Evolutionary conservation across 441 rosid species (phyloP).

Genomic region (Bocquillonia castaneifolia): DNA sequence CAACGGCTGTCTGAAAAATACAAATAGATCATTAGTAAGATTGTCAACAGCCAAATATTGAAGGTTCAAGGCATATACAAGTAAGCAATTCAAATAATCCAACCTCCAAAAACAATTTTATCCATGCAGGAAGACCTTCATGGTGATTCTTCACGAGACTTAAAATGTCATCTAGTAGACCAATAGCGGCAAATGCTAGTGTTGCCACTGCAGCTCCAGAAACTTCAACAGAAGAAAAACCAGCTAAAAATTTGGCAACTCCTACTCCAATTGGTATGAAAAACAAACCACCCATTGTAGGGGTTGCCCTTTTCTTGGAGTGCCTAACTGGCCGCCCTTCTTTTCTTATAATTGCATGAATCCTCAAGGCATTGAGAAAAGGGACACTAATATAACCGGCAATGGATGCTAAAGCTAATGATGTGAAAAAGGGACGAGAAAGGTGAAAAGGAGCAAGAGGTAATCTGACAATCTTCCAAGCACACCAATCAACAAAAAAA

Average conservation of each 20-base stretch:
- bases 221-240: slow-evolving; percentile 62
- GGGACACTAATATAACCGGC: slow-evolving; percentile 76
- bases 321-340: slow-evolving; percentile 40
- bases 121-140: slow-evolving; percentile 48
- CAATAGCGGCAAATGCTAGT: slow-evolving; percentile 65
- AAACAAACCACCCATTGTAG: slow-evolving; percentile 87
- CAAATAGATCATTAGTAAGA: slow-evolving; percentile 21
- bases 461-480: slow-evolving; percentile 88
- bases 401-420: slow-evolving; percentile 49
- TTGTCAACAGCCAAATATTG: slow-evolving; percentile 4
- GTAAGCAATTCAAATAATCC: neutral
- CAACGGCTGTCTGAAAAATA: slow-evolving; percentile 60
- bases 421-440: slow-evolving; percentile 61
- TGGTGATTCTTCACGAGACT: slow-evolving; percentile 34
- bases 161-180: slow-evolving; percentile 58
- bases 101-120: slow-evolving; percentile 64
- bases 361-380: slow-evolving; percentile 48
- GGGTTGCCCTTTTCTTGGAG: slow-evolving; percentile 51
- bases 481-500: slow-evolving; percentile 67
- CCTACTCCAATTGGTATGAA: slow-evolving; percentile 69
- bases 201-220: slow-evolving; percentile 64
- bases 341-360: slow-evolving; percentile 40
- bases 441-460: slow-evolving; percentile 71
- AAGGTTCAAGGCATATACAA: slow-evolving; percentile 8
- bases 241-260: slow-evolving; percentile 51